A percentile compares a stretch with the other conserved stretches of the same genome.
These are phyloP conservation scores for Marchantia paleacea DNA, from an alignment of 225 moss, liverwort and hornwort species.

Conservation along the genomic window DNA sequence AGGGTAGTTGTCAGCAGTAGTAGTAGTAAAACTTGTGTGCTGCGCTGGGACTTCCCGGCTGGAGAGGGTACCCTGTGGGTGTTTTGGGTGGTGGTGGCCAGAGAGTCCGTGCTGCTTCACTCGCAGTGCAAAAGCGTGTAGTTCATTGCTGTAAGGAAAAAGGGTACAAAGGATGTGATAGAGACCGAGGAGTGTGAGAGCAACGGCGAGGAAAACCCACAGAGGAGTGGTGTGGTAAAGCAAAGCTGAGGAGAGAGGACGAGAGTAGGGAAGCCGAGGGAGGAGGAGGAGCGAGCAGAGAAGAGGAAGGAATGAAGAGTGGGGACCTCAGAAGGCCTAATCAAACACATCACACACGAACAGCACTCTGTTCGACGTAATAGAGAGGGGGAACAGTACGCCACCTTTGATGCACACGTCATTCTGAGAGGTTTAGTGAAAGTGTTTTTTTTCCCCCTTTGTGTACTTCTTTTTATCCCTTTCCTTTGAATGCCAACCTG, in stretches of 20 bases:
- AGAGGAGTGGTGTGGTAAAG: not conserved
- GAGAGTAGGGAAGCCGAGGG: not conserved
- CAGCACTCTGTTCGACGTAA: constrained; percentile 38
- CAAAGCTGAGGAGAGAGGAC: not conserved
- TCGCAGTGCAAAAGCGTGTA: constrained; percentile 3
- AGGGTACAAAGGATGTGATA: constrained; percentile 12
- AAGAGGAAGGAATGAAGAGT: constrained; percentile 30
- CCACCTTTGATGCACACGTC: constrained; percentile 51
- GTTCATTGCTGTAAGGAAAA: not conserved
- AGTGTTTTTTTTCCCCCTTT: constrained; percentile 22
- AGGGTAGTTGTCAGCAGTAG: not conserved
- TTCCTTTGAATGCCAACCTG: constrained; percentile 15
- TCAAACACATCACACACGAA: constrained; percentile 36
- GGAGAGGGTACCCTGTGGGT: too few relatives aligned
- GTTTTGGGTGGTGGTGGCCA: not conserved
- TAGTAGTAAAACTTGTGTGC: not conserved
- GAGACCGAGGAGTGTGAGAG: not conserved
- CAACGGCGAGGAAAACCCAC: constrained; percentile 4
- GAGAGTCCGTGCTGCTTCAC: constrained; percentile 11
- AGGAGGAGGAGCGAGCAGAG: constrained; percentile 14
- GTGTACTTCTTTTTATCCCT: constrained; percentile 23
- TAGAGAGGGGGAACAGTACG: constrained; percentile 48
- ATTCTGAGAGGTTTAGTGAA: constrained; percentile 31
- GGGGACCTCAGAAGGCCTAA: constrained; percentile 45
- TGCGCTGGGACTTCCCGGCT: not conserved